Evolutionary conservation across 345 rosid species (phyloP).

Genomic region (Eucalyptus shirleyi): DNA sequence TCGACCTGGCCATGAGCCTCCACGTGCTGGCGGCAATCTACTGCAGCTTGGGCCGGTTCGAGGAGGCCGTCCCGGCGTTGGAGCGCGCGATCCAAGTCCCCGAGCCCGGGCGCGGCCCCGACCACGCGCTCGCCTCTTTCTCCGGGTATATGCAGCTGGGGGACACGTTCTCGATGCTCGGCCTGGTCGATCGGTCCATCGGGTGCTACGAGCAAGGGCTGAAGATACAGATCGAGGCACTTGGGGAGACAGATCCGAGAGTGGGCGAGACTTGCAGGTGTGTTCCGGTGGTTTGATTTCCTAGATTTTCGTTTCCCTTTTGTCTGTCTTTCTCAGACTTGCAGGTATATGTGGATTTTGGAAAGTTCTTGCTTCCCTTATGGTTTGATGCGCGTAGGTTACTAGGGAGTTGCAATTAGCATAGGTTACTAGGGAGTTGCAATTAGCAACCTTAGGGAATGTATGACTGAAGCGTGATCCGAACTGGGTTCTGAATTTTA

Average conservation of each 20-base stretch:
- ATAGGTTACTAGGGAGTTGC: neutral
- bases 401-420: neutral
- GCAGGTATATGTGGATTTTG: neutral
- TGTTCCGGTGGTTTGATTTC: neutral
- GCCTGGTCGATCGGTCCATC: conserved; percentile 81
- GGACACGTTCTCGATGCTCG: conserved; percentile 95
- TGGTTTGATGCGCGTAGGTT: neutral
- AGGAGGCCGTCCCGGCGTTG: conserved; percentile 83
- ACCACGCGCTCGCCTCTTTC: conserved; percentile 85
- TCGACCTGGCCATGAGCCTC: conserved; percentile 91
- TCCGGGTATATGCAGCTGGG: conserved; percentile 98
- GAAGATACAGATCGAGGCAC: conserved; percentile 87
- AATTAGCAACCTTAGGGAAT: neutral
- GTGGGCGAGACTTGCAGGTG: conserved; percentile 75
- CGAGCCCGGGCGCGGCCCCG: conserved; percentile 56
- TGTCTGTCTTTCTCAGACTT: conserved; percentile 39
- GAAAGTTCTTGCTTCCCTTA: neutral
- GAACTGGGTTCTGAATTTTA: neutral
- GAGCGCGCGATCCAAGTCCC: conserved; percentile 84
- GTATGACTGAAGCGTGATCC: neutral
- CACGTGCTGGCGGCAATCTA: conserved; percentile 93
- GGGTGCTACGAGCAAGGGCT: conserved; percentile 79
- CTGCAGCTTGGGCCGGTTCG: conserved; percentile 89
- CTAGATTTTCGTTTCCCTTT: neutral
- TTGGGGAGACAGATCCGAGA: conserved; percentile 92